phyloP scores from a whole-genome alignment of 1,284 basidiomycete genomes.

The Lentinula novae-zelandiae region DNA sequence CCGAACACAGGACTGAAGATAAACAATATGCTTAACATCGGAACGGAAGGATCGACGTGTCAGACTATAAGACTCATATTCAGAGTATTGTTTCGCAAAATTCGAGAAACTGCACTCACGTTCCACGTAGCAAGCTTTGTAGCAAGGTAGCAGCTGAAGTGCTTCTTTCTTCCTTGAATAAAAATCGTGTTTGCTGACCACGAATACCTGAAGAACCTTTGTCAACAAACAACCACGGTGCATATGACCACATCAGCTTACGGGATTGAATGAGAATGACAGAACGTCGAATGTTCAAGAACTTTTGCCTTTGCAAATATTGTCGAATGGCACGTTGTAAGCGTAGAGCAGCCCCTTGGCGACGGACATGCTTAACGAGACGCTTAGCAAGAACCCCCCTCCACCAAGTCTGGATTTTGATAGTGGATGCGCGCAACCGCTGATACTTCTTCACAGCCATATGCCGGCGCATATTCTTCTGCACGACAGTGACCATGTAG shows the following conservation, averaged over 20 bases:
- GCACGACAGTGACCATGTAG: constrained; percentile 88
- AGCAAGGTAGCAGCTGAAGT: constrained; percentile 69
- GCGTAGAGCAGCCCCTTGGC: constrained; percentile 71
- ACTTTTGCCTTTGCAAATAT: constrained; percentile 73
- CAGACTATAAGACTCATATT: constrained; percentile 41
- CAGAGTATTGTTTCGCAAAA: constrained; percentile 5
- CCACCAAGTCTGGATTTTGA: constrained; percentile 94
- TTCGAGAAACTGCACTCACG: constrained; percentile 49
- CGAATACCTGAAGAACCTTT: constrained; percentile 59
- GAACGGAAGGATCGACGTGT: constrained; percentile 59
- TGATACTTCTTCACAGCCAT: constrained; percentile 84
- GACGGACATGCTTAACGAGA: constrained; percentile 69
- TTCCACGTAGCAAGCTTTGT: constrained; percentile 86
- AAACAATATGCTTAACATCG: constrained; percentile 76
- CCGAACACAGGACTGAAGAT: constrained; percentile 90
- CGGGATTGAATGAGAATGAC: constrained; percentile 82
- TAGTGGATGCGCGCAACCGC: constrained; percentile 67
- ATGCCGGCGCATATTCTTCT: constrained; percentile 92
- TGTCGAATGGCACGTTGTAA: constrained; percentile 76
- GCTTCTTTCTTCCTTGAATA: constrained; percentile 61
- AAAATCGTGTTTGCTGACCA: constrained; percentile 72
- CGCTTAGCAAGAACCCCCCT: constrained; percentile 77
- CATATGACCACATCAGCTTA: constrained; percentile 40
- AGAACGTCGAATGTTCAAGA: constrained; percentile 59
- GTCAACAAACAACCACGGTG: constrained; percentile 6